Percentiles rank a stretch among this genome's conserved stretches.
These are phyloP conservation scores for Herpomyces periplanetae DNA, from an alignment of 2,329 filamentous ascomycete genomes.

Conservation along the genomic window DNA sequence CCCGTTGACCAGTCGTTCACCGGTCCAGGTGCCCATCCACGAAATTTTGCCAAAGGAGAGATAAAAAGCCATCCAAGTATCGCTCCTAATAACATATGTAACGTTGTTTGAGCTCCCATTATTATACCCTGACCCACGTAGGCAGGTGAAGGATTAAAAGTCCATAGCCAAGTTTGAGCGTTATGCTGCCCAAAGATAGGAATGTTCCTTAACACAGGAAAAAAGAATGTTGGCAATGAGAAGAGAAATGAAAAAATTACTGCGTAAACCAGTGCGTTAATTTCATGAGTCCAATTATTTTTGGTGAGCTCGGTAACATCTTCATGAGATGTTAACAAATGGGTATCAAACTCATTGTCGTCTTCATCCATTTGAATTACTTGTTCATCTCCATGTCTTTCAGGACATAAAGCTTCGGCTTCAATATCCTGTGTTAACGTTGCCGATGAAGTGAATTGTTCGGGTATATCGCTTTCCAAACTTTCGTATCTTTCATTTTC, in stretches of 20 bases:
- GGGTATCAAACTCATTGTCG: no score
- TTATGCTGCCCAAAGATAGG: conserved; percentile 41
- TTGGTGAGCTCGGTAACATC: conserved; percentile 4
- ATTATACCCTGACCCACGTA: conserved; percentile 94
- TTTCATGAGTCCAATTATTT: conserved; percentile 1
- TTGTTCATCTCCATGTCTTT: conserved; percentile 9
- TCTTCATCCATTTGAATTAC: conserved; percentile 3
- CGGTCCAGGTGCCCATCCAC: conserved; percentile 55
- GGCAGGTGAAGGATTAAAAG: conserved; percentile 73
- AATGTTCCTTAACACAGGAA: conserved; percentile 46
- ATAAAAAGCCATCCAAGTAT: conserved; percentile 61
- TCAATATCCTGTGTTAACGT: no score
- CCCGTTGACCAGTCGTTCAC: conserved; percentile 65
- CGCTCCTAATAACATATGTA: conserved; percentile 78
- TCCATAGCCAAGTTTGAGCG: conserved; percentile 61
- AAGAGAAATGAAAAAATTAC: conserved; percentile 15
- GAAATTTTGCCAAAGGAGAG: conserved; percentile 47
- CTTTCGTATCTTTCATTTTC: no score
- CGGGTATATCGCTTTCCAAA: no score
- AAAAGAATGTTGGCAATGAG: conserved; percentile 58
- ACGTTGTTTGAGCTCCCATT: conserved; percentile 76
- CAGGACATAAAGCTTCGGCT: no score
- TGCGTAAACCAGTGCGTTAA: neutral
- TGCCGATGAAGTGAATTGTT: no score
- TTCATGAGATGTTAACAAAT: no score